Evolutionary conservation across 2,329 filamentous ascomycete genomes (phyloP), one percentile per base, ranked within the genome.

Genomic region (Raffaelea ambrosiae): DNA sequence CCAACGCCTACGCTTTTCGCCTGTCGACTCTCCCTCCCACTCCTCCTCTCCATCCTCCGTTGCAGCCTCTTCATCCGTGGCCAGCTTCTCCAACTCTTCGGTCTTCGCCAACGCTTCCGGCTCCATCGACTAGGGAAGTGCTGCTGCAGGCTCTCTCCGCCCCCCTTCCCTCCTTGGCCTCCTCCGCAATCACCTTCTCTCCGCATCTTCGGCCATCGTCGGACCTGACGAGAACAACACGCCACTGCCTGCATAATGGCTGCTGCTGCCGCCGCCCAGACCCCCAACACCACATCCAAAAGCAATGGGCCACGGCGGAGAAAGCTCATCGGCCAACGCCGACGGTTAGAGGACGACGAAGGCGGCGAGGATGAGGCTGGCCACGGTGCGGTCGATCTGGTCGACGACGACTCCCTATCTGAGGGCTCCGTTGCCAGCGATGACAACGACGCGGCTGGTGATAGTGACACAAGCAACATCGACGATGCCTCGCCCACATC

Each of bases 311-410:
- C 74, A 59, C 76, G 78, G 61, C 77, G 80, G 64, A 82, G 76
- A 67, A 83, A 81, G 66, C 65, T 79, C 58, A 76, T 84, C 64
- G 79, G 80, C 61, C 79, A 79, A 57, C 78, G 83, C 59, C 80
- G 83, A 62, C 78, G 82, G 57, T 7, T 29, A 29, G 74, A 81
- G 55, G 81, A 86, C 59, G 83, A 86, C 61, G 51, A 53, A 2
- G 82, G 76, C 56, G 83, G 86, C 58, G 83, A 86, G 55, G 82
- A 86, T 54, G 76, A 69, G 54, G 76, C 68, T 55, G 73, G 71
- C 51, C 69, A 65, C 45, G 76, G 78, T 51, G 66, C 69, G 46
- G 66, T 74, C 49, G 79, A 83, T 43, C 62, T 56, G 29, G 49
- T 77, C 36, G 79, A 83, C 55, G 80, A 84, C 56, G 81, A 84